Conservation (phyloP, 805 yeast species). For the Kuraishia ogatae region DNA sequence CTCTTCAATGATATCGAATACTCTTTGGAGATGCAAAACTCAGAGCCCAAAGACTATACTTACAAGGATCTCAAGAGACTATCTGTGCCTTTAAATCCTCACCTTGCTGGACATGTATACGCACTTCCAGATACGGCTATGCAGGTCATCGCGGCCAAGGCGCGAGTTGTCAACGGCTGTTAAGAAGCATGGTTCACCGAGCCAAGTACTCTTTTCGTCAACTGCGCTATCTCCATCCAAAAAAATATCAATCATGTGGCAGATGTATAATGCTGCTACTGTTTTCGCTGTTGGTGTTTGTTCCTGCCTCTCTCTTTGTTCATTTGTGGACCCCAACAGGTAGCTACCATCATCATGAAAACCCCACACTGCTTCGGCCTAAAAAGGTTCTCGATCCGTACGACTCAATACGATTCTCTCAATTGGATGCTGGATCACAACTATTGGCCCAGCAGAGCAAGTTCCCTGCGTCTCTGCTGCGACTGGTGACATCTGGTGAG, state of each 20-base stretch:
- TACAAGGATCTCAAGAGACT: background rate
- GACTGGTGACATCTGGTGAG: background rate
- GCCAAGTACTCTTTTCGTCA: background rate
- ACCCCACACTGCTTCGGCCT: background rate
- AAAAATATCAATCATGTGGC: background rate
- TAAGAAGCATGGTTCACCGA: background rate
- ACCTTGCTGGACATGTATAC: background rate
- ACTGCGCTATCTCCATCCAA: background rate
- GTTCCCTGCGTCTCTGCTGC: background rate
- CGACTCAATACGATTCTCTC: background rate
- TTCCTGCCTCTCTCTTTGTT: background rate
- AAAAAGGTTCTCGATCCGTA: background rate
- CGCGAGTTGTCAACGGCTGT: background rate
- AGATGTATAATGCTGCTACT: background rate
- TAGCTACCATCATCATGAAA: background rate
- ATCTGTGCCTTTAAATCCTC: background rate
- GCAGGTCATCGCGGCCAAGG: background rate
- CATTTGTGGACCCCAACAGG: background rate
- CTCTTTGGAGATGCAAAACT: no score
- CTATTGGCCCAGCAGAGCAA: background rate
- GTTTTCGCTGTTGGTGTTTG: background rate
- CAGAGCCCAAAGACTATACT: background rate
- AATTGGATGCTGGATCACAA: background rate
- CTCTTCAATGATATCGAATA: no score
- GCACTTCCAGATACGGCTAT: background rate